A percentile compares a stretch with the other conserved stretches of the same genome.
These are phyloP conservation scores for Chlorencoelia australis DNA, from an alignment of 2,329 filamentous ascomycete genomes.

Conservation along the genomic window DNA sequence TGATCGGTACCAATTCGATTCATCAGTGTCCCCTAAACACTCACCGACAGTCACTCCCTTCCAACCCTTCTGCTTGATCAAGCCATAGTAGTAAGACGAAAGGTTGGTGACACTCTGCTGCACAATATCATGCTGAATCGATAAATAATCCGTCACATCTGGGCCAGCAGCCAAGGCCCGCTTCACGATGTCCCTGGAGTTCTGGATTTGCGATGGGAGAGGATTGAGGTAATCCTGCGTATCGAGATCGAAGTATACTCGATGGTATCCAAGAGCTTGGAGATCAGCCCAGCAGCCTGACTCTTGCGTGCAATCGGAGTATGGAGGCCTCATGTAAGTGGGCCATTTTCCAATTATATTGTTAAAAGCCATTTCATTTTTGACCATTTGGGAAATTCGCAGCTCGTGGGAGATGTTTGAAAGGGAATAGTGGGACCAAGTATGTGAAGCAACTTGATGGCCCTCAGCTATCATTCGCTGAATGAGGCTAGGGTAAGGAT, in stretches of 20 bases:
- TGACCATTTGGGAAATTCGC: conserved; percentile 37
- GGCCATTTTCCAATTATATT: conserved; percentile 43
- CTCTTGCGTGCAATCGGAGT: conserved; percentile 25
- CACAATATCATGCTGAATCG: conserved; percentile 33
- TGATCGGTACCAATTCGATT: conserved; percentile 32
- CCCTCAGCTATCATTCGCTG: conserved; percentile 23
- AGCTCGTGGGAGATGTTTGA: conserved; percentile 31
- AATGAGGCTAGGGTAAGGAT: conserved; percentile 37
- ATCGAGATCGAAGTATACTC: conserved; percentile 39
- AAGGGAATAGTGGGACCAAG: conserved; percentile 40
- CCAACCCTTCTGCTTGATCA: conserved; percentile 28
- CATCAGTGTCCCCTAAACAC: conserved; percentile 33
- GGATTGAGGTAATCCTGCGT: conserved; percentile 39
- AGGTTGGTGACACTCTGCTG: conserved; percentile 24
- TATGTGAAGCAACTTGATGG: conserved; percentile 50
- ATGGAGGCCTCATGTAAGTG: conserved; percentile 40
- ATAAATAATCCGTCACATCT: conserved; percentile 27
- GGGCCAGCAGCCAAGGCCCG: conserved; percentile 26
- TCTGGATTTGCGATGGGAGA: conserved; percentile 32
- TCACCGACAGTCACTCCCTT: conserved; percentile 34
- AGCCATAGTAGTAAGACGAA: conserved; percentile 22
- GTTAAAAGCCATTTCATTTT: conserved; percentile 42
- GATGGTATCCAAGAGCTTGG: conserved; percentile 34
- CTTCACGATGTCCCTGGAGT: conserved; percentile 34
- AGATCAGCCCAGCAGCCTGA: conserved; percentile 28